A percentile compares a stretch with the other conserved stretches of the same genome.
Evolutionary conservation across 805 yeast species (phyloP).

Genomic region (Hanseniaspora nectarophila): DNA sequence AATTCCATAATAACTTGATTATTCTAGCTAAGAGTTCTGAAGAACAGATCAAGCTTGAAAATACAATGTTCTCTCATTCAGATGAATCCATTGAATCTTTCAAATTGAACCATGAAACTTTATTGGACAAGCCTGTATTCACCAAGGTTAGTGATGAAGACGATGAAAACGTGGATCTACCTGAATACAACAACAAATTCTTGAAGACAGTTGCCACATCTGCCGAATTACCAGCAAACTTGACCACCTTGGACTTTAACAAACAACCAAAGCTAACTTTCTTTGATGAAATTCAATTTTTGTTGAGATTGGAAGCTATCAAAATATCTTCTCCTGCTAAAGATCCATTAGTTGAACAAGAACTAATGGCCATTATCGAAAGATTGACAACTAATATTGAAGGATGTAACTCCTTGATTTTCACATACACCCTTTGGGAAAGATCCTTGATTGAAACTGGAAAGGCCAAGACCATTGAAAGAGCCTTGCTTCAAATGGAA

Average conservation of each 20-base stretch:
- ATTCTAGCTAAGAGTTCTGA: slow-evolving; percentile 51
- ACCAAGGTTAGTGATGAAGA: slow-evolving; percentile 43
- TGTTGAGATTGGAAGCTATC: slow-evolving; percentile 53
- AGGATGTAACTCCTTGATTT: slow-evolving; percentile 56
- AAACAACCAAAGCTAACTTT: slow-evolving; percentile 61
- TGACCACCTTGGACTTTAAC: slow-evolving; percentile 60
- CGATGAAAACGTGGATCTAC: slow-evolving; percentile 32
- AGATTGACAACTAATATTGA: slow-evolving; percentile 49
- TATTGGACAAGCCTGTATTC: slow-evolving; percentile 63
- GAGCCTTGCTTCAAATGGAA: slow-evolving; percentile 89
- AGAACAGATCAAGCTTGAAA: slow-evolving; percentile 17
- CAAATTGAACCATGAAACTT: slow-evolving; percentile 58
- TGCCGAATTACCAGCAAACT: slow-evolving; percentile 47
- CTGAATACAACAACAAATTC: slow-evolving; percentile 33
- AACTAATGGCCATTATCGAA: slow-evolving; percentile 60
- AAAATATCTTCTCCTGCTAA: slow-evolving; percentile 61
- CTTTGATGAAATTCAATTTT: slow-evolving; percentile 60
- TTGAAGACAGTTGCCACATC: slow-evolving; percentile 53
- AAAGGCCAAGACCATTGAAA: slow-evolving; percentile 75
- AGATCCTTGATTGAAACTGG: slow-evolving; percentile 73
- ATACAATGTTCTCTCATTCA: neutral
- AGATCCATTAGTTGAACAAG: slow-evolving; percentile 65
- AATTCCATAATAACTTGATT: slow-evolving; percentile 59
- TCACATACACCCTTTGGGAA: slow-evolving; percentile 77
- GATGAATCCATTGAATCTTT: slow-evolving; percentile 34